Base-by-base conservation (phyloP, 176 grass and related monocot species). In the Otatea glauca region DNA sequence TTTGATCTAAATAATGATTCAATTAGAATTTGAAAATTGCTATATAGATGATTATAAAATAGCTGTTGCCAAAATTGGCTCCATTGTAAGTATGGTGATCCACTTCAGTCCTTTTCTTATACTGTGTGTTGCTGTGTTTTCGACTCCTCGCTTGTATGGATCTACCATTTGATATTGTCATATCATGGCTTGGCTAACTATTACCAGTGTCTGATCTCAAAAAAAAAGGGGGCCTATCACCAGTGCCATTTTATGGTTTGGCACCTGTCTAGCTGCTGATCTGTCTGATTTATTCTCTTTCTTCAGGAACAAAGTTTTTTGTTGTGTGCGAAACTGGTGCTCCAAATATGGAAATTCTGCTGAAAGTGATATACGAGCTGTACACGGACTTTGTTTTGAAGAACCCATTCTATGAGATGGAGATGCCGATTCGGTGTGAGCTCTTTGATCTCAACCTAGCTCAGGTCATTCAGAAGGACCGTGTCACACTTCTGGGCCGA, bases 361-460 rank as follows among this genome's bases (percentile, higher is more conserved):
- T 98, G 68, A 98, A 96, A 80, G 61, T 86, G 6, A 91, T 94
- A 49, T 98, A 94, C 7, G 96, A 98, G 86, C 50, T 96, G 15
- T 96, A 99, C 86, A 94, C 96, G 0, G 93, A 99, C 58, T 99
- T 92, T 70, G 96, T 99, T 20, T 77, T 99, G 89, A 99, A 96
- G 90, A 99, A 96, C 62, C 93, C 93, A 0, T 99, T 99, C 85
- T 96, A 99, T 65, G 96, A 99, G 91, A 99, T 99, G 88, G 96
- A 99, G 73, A 99, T 99, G 96, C 96, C 93, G 15, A 99, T 99
- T 35, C 86, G 93, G 27, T 99, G 96, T 48, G 96, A 99, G 73
- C 91, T 94, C 41, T 99, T 99, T 81, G 96, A 99, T 53, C 81
- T 96, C 83, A 95, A 95, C 78, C 74, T 99, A 55, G 88, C 96